Base-by-base conservation (phyloP, 129 eudicot species). In the Solidago caesia region DNA sequence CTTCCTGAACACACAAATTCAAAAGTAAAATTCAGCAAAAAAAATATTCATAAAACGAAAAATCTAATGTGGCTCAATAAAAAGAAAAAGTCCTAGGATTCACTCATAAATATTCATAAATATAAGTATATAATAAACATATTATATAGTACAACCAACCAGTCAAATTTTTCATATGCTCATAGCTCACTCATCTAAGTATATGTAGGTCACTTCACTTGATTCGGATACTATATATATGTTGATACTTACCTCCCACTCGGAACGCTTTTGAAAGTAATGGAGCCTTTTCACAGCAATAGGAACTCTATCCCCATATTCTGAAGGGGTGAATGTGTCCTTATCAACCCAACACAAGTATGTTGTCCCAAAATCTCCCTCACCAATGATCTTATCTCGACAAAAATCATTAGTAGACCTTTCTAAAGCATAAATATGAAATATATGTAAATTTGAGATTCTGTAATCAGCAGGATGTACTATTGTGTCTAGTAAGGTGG, bases 301-400 rank as follows among this genome's bases (percentile, higher is more conserved):
- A 65, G n/a, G 7, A 42, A 53, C 8, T 59, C 10, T 10, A 59
- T 13, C 65, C n/a, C 29, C 51, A 41, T 8, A 10, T 64, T n/a
- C n/a, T 8, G 70, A 64, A 43, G 70, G 70, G 51, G 51, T 6
- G n/a, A 64, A 43, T 33, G 68, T 33, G 27, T 42, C 5, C 51
- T 64, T 6, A 27, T 42, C 51, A 16, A 64, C 70, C 70, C 70
- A 64, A 4, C 27, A 49, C 39, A 64, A 43, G 70, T 12, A 65
- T 27, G 27, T 29, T 44, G n/a, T 67, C 57, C 15, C 85, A 33
- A 82, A 49, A 63, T 74, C 56, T 72, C 79, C 71, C 29, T 65
- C 27, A n/a, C 70, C 70, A 21, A n/a, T 13, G 5, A 15, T 5
- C 1, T 3, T 15, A 14, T 64, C 6, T 61, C 29, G 46, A 41